These are phyloP conservation scores for Guillardia theta DNA, from an alignment of 78 protist genomes.

Conservation along the genomic window DNA sequence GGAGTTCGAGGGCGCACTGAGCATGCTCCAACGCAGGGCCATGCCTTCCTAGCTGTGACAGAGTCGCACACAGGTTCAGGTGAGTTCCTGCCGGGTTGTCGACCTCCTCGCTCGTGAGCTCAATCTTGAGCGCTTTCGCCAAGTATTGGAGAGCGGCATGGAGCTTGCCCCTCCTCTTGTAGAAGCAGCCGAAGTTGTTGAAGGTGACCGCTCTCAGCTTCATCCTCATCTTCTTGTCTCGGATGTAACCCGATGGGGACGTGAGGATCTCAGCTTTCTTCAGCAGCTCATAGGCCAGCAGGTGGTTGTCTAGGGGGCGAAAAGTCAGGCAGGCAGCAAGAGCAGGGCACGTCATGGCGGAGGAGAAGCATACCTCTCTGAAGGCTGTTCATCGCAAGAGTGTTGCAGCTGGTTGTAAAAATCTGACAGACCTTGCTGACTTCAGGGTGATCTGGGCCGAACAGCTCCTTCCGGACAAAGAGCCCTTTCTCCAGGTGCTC, in stretches of 20 bases:
- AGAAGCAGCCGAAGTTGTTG: constrained; percentile 52
- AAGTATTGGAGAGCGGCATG: constrained; percentile 41
- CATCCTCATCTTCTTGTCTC: not conserved
- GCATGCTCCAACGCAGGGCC: constrained; percentile 45
- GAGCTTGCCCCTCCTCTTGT: constrained; percentile 29
- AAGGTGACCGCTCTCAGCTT: constrained; percentile 49
- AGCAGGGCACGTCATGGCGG: not conserved
- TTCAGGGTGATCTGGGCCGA: constrained; percentile 36
- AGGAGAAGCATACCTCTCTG: constrained; percentile 7
- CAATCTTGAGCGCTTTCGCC: constrained; percentile 51
- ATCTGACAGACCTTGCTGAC: constrained; percentile 26
- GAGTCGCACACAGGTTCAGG: constrained; percentile 50
- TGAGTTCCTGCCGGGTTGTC: constrained; percentile 56
- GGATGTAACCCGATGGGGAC: not conserved
- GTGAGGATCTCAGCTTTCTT: constrained; percentile 43
- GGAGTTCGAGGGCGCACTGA: constrained; percentile 21
- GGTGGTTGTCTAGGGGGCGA: not conserved
- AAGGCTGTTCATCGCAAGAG: constrained; percentile 20
- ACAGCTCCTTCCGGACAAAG: constrained; percentile 16
- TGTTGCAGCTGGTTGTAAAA: constrained; percentile 44
- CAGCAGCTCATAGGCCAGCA: constrained; percentile 37
- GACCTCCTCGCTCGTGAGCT: not conserved
- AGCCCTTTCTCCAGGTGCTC: constrained; percentile 26
- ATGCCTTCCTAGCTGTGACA: constrained; percentile 41
- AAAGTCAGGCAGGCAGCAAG: not conserved